Evolutionary conservation across 1,139 yeast species (phyloP).

Genomic region (Suhomyces kunorum): DNA sequence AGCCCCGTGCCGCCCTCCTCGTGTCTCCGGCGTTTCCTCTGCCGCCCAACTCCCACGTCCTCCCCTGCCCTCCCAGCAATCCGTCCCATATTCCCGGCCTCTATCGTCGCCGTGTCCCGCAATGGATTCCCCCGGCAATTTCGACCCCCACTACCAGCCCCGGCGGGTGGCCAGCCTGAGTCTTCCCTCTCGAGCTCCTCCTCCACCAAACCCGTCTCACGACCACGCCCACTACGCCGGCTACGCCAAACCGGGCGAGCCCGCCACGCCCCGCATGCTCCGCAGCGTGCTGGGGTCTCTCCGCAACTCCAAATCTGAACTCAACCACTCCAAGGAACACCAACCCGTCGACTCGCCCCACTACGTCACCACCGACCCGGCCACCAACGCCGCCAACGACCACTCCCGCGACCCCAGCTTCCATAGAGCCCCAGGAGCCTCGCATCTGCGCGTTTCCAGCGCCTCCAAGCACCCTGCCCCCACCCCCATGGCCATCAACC

Average conservation of each 20-base stretch:
- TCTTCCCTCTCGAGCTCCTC: slow-evolving; percentile 6
- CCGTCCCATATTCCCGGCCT: background rate
- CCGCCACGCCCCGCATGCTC: slow-evolving; percentile 81
- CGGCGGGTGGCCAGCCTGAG: slow-evolving; percentile 13
- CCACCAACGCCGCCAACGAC: slow-evolving; percentile 14
- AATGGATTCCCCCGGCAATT: slow-evolving; percentile 10
- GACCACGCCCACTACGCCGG: background rate
- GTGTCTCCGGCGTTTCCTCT: no score
- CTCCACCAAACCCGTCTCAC: background rate
- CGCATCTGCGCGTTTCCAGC: slow-evolving; percentile 19
- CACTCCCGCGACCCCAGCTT: slow-evolving; percentile 28
- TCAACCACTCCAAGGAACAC: slow-evolving; percentile 14
- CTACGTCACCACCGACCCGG: slow-evolving; percentile 16
- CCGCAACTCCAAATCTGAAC: slow-evolving; percentile 24
- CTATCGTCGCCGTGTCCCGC: background rate
- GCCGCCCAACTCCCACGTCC: no score
- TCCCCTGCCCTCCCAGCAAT: background rate
- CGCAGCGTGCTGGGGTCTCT: slow-evolving; percentile 51
- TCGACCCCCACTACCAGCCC: slow-evolving; percentile 9
- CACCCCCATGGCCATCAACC: slow-evolving; percentile 13
- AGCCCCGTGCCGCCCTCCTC: no score
- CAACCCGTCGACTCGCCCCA: slow-evolving; percentile 21
- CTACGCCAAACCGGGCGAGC: slow-evolving; percentile 32
- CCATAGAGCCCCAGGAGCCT: slow-evolving; percentile 16
- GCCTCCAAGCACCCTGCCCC: slow-evolving; percentile 9